Evolutionary conservation across 805 yeast species (phyloP).

Genomic region (Lipomyces yamanashiensis): DNA sequence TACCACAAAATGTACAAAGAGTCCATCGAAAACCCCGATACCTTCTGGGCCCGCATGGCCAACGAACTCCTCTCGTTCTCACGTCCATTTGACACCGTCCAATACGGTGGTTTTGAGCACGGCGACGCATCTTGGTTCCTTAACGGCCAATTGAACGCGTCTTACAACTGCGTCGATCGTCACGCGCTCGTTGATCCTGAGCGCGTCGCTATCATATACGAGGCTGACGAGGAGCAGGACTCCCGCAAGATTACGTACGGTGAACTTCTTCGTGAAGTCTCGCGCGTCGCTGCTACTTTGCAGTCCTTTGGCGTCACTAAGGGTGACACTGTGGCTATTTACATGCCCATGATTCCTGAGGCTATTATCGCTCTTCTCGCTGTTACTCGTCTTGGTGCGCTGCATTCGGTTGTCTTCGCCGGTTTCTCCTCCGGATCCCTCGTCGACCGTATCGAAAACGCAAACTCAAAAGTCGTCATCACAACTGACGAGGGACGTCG

Average conservation of each 20-base stretch:
- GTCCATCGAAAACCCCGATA: constrained; percentile 78
- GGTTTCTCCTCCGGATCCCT: constrained; percentile 95
- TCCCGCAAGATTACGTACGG: constrained; percentile 79
- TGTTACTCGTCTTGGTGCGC: constrained; percentile 89
- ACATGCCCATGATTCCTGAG: constrained; percentile 97
- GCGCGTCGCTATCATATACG: constrained; percentile 73
- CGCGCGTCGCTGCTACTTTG: constrained; percentile 83
- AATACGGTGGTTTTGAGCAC: constrained; percentile 64
- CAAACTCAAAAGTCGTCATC: constrained; percentile 80
- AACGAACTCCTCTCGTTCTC: constrained; percentile 78
- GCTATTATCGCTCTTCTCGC: constrained; percentile 95
- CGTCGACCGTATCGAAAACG: constrained; percentile 87
- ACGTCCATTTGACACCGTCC: constrained; percentile 67
- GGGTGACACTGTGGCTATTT: constrained; percentile 96
- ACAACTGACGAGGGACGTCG: constrained; percentile 95
- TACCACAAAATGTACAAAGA: constrained; percentile 71
- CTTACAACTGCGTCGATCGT: constrained; percentile 92
- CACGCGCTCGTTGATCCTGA: constrained; percentile 88
- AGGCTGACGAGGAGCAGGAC: constrained; percentile 86
- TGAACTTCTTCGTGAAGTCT: constrained; percentile 82
- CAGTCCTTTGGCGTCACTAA: constrained; percentile 82
- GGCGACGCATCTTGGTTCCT: constrained; percentile 94
- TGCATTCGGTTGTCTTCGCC: constrained; percentile 95
- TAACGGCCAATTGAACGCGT: constrained; percentile 90
- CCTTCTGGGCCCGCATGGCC: constrained; percentile 80